Percentiles rank a stretch among this genome's conserved stretches.
Conservation (phyloP, 2,329 filamentous ascomycete species). For the Aspergillus amoenus region DNA sequence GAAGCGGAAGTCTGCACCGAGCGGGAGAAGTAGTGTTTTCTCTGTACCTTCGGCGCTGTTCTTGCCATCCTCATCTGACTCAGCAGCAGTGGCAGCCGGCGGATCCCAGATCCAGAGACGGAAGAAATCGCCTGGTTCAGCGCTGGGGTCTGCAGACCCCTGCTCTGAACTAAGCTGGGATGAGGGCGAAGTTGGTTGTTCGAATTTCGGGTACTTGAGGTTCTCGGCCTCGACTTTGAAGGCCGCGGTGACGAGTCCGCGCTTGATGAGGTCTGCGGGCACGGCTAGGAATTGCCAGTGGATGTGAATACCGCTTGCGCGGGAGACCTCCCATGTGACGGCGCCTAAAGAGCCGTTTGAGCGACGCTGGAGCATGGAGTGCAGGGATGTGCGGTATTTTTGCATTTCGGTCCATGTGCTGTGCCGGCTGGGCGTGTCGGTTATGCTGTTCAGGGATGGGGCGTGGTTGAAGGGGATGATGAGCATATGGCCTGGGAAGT, state of each 20-base stretch:
- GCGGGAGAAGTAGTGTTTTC: conserved; percentile 70
- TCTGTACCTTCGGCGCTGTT: conserved; percentile 38
- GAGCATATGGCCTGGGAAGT: conserved; percentile 81
- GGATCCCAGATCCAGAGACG: conserved; percentile 75
- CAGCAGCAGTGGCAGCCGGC: conserved; percentile 3
- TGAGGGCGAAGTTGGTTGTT: conserved; percentile 33
- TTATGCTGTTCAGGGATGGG: conserved; percentile 69
- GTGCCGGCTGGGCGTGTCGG: conserved; percentile 54
- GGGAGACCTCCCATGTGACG: conserved; percentile 91
- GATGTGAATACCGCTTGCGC: conserved; percentile 75
- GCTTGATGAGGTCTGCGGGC: conserved; percentile 63
- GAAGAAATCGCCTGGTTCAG: conserved; percentile 65
- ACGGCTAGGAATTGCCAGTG: conserved; percentile 94
- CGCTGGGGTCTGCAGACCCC: conserved; percentile 34
- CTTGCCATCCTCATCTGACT: conserved; percentile 6
- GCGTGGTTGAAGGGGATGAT: conserved; percentile 86
- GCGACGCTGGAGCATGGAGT: conserved; percentile 66
- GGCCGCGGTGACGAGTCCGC: conserved; percentile 78
- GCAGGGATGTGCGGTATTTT: conserved; percentile 72
- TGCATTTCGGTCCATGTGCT: conserved; percentile 78
- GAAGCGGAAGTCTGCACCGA: conserved; percentile 72
- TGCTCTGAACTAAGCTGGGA: neutral
- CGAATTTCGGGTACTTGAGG: conserved; percentile 56
- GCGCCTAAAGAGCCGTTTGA: conserved; percentile 64
- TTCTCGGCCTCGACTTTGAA: conserved; percentile 90